These are phyloP conservation scores for Orobanche coerulescens DNA, from an alignment of 257 asterid species.

Conservation along the genomic window DNA sequence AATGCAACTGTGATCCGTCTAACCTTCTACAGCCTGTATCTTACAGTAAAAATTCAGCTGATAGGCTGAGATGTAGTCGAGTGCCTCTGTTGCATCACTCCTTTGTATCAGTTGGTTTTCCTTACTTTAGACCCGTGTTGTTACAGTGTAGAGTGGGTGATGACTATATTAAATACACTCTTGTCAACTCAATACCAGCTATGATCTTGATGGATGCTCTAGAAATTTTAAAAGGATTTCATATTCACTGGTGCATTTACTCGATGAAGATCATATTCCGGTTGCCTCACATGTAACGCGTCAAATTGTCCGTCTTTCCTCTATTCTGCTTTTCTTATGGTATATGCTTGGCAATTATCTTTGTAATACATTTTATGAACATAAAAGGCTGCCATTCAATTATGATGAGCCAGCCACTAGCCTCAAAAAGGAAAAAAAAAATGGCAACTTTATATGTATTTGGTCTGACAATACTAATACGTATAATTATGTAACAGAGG, in stretches of 20 bases:
- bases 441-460: not conserved
- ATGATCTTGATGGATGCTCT: not conserved
- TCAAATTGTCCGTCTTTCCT: not conserved
- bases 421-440: not conserved
- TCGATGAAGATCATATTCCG: not conserved
- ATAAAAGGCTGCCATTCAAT: not conserved
- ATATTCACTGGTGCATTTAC: not conserved
- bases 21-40: not conserved
- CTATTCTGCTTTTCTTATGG: not conserved
- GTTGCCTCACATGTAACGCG: not conserved
- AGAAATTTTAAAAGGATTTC: not conserved
- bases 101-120: not conserved
- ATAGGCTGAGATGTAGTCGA: too few species aligned
- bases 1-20: not conserved
- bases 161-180: not conserved
- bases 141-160: not conserved
- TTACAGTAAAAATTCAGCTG: too few species aligned
- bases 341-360: too few species aligned
- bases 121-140: not conserved
- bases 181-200: not conserved
- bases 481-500: conserved; percentile 39
- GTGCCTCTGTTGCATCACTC: too few species aligned
- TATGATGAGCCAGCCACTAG: not conserved
- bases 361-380: too few species aligned
- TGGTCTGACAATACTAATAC: conserved; percentile 1